Base-by-base conservation (phyloP, 805 yeast genomes). In the Teunomyces kruisii region DNA sequence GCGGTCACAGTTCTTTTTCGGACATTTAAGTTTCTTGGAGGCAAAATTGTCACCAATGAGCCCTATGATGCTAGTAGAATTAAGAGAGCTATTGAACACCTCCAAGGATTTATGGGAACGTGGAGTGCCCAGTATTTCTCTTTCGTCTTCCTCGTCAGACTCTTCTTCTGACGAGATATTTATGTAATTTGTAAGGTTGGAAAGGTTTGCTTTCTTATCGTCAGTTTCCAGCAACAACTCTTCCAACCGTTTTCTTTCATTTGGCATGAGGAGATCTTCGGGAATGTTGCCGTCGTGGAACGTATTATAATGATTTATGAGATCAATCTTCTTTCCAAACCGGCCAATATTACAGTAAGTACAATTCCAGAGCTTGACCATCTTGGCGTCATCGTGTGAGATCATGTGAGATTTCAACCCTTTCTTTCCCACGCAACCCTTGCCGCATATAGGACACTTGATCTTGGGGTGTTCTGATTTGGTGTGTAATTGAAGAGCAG, bases 341-440 rank as follows among this genome's bases (percentile, higher is more conserved):
- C 74, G 67, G 1, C 67, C 66, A 32, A 58, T 53, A 6, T 66
- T 59, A 62, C 91, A 84, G 42, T 69, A 68, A 1, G 64, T 59
- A 64, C 96, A 88, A 45, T 76, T 76, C 92, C 95, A 87, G 32
- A 80, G 64, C 50, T 75, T 80, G n/a, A 74, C 65, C 9, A 71
- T 74, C 13, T 71, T 68, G 2, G 58, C 55, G 4, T 75, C 80
- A 52, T 83, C 82, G 62, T 90, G 96, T 7, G 58, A 55, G 36
- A 74, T 64, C 89, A 86, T 81, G 59, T 91, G 97, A 70, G 84
- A 80, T 13, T 74, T 65, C 40, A 89, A 63, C 49, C 90, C 94
- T 22, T 74, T 70, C 38, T 76, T 79, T 24, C 95, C 96, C 9
- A 85, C 84, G 68, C 90, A 85, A 6, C 76, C 80, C 59, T 80